Evolutionary conservation across 176 grass and related monocot species (phyloP).

Genomic region (Oryza coarctata): DNA sequence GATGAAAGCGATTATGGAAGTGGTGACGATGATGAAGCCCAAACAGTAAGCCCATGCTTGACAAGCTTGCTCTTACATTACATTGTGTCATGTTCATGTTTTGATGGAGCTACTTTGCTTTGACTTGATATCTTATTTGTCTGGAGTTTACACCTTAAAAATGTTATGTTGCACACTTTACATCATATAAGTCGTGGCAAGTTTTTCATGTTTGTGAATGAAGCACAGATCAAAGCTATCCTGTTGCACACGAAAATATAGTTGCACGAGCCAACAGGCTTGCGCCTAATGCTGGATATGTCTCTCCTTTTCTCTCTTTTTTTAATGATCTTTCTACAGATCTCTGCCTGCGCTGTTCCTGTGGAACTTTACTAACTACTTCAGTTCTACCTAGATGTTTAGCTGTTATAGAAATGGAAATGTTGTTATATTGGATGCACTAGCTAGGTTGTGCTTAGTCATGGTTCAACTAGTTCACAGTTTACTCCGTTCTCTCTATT

Average conservation of each 20-base stretch:
- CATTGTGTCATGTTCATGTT: neutral
- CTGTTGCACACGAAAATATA: too few relatives aligned
- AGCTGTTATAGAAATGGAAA: neutral
- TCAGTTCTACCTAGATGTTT: neutral
- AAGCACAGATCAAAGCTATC: too few relatives aligned
- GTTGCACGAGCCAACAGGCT: too few relatives aligned
- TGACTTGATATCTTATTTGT: neutral
- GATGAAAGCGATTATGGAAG: conserved; percentile 43
- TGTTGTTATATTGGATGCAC: neutral
- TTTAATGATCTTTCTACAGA: neutral
- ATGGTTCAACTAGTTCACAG: neutral
- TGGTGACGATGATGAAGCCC: conserved; percentile 51
- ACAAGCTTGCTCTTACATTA: neutral
- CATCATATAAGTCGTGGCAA: neutral
- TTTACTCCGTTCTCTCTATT: neutral
- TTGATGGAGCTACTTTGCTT: neutral
- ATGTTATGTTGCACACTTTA: neutral
- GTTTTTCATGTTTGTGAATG: too few relatives aligned
- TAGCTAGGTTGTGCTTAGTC: neutral
- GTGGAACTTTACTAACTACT: neutral
- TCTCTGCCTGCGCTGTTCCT: neutral
- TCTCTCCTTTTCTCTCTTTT: neutral
- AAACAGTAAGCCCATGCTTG: conserved; percentile 53
- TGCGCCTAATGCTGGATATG: too few relatives aligned
- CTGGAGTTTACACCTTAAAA: neutral